phyloP scores from a whole-genome alignment of 495 filamentous ascomycete genomes.

The Aspergillus wentii region DNA sequence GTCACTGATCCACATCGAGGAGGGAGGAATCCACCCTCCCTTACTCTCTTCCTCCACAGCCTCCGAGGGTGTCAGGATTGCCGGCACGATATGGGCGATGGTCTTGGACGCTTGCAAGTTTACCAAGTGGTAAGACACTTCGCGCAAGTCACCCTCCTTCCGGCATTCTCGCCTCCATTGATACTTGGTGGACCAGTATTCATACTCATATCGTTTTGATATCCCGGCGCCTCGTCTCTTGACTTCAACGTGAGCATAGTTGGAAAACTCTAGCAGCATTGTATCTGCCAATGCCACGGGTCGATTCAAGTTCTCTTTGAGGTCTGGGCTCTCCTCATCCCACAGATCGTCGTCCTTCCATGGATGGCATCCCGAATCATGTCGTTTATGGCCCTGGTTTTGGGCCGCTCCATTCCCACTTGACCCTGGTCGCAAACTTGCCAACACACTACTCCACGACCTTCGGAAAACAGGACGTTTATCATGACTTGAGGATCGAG shows the following conservation, averaged over 20 bases:
- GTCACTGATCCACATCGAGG: constrained; percentile 84
- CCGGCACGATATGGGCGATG: constrained; percentile 84
- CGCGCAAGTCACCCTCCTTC: constrained; percentile 53
- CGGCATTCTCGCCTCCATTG: constrained; percentile 73
- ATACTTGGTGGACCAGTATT: constrained; percentile 87
- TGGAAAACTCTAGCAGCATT: constrained; percentile 89
- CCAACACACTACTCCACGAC: constrained; percentile 72
- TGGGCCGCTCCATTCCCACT: constrained; percentile 23
- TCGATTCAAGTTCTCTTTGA: constrained; percentile 16
- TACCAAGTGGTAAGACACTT: constrained; percentile 73
- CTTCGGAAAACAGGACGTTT: constrained; percentile 55
- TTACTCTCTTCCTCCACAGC: constrained; percentile 67
- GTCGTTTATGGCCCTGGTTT: constrained; percentile 23
- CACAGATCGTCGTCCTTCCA: constrained; percentile 43
- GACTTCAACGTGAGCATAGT: constrained; percentile 91
- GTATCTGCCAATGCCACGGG: constrained; percentile 56
- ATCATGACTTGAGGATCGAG: constrained; percentile 45
- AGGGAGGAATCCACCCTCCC: constrained; percentile 90
- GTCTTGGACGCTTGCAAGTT: constrained; percentile 56
- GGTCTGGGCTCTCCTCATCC: constrained; percentile 25
- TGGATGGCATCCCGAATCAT: constrained; percentile 59
- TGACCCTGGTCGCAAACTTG: constrained; percentile 58
- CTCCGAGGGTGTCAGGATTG: constrained; percentile 64
- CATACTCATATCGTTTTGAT: constrained; percentile 79
- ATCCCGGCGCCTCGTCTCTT: constrained; percentile 63